Evolutionary conservation across 2,329 filamentous ascomycete species (phyloP).

Genomic region (Truncatella angustata): DNA sequence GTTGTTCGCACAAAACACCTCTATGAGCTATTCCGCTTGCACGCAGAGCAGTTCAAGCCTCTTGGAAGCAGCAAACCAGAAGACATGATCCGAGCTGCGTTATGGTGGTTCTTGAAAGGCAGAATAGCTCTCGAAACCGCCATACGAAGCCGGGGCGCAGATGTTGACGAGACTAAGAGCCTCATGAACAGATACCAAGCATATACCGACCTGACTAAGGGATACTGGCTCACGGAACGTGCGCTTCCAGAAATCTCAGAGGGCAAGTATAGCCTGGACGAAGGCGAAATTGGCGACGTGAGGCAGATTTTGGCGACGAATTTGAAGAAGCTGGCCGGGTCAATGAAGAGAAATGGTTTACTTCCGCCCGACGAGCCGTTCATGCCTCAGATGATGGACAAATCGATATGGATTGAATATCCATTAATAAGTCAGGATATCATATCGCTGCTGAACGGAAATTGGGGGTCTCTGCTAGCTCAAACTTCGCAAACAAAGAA

Average conservation of each 20-base stretch:
- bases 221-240: conserved; percentile 73
- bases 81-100: conserved; percentile 68
- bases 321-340: conserved; percentile 72
- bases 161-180: conserved; percentile 52
- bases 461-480: conserved; percentile 48
- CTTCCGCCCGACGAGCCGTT: conserved; percentile 68
- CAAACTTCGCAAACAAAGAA: conserved; percentile 45
- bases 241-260: conserved; percentile 49
- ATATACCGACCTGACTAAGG: conserved; percentile 81
- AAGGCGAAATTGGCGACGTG: conserved; percentile 50
- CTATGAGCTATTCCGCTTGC: conserved; percentile 72
- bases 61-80: conserved; percentile 60
- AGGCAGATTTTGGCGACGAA: conserved; percentile 59
- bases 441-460: conserved; percentile 66
- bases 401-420: conserved; percentile 78
- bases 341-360: conserved; percentile 81
- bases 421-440: conserved; percentile 72
- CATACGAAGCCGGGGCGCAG: conserved; percentile 62
- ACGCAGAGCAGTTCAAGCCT: conserved; percentile 71
- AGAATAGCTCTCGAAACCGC: conserved; percentile 71
- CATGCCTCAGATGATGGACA: conserved; percentile 76
- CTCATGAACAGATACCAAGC: conserved; percentile 67
- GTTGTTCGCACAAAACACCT: conserved; percentile 69
- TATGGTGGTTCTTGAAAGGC: conserved; percentile 91
- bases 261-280: conserved; percentile 38